These are phyloP conservation scores for Trifolium fragiferum DNA, from an alignment of 306 rosid genomes.

Conservation along the genomic window DNA sequence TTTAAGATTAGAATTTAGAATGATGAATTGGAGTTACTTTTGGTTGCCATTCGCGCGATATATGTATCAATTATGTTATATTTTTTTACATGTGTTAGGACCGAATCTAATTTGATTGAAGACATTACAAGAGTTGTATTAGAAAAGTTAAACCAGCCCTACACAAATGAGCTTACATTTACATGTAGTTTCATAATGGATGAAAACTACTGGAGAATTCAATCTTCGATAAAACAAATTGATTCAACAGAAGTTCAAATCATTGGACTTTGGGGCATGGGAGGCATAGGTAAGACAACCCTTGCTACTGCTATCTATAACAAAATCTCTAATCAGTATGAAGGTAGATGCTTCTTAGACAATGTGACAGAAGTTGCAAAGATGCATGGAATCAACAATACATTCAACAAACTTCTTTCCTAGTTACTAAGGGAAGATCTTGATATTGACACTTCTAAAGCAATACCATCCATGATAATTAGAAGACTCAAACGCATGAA, in stretches of 20 bases:
- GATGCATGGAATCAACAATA: neutral
- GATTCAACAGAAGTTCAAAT: neutral
- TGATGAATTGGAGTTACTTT: neutral
- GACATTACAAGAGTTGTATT: neutral
- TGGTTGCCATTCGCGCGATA: neutral
- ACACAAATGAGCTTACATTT: neutral
- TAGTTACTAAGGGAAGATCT: slow-evolving; percentile 11
- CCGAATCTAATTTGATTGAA: slow-evolving; percentile 20
- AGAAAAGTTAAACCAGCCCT: neutral
- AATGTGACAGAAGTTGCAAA: slow-evolving; percentile 11
- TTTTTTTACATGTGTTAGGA: neutral
- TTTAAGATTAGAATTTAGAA: neutral
- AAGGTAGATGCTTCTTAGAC: slow-evolving; percentile 21
- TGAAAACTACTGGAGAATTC: neutral
- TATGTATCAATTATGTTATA: neutral
- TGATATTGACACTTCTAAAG: slow-evolving; percentile 11
- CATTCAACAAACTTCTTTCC: slow-evolving; percentile 2
- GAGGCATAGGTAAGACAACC: slow-evolving; percentile 42
- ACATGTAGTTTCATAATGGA: no score
- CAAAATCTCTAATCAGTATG: neutral
- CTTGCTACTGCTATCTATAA: slow-evolving; percentile 31
- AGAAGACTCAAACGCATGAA: slow-evolving; percentile 12
- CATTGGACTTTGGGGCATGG: slow-evolving; percentile 46
- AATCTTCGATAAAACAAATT: neutral
- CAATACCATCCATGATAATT: neutral